Conservation (phyloP, 805 yeast species). For the Maudiozyma serrabonitensis region DNA sequence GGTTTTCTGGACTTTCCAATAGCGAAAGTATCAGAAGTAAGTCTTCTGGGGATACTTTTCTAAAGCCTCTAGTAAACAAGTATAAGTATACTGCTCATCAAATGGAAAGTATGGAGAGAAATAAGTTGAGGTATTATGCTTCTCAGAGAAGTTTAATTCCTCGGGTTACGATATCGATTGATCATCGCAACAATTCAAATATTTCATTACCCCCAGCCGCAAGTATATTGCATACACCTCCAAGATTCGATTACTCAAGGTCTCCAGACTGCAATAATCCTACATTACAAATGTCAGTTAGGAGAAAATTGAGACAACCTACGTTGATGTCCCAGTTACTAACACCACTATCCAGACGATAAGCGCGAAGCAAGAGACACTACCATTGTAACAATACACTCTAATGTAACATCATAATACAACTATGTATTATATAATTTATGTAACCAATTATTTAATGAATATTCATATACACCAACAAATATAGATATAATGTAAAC, state of each 20-base stretch:
- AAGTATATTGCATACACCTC: neutral
- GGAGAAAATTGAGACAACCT: constrained; percentile 12
- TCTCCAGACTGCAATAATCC: neutral
- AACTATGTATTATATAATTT: neutral
- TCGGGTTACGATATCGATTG: too few relatives aligned
- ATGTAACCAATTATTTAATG: neutral
- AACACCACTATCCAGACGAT: constrained; percentile 1
- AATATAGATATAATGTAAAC: too few relatives aligned
- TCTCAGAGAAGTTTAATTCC: too few relatives aligned
- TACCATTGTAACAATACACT: neutral
- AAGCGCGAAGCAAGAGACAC: neutral
- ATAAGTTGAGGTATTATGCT: too few relatives aligned
- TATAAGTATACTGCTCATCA: too few relatives aligned
- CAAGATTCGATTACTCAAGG: neutral
- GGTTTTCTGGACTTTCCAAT: neutral
- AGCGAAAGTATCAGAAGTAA: too few relatives aligned
- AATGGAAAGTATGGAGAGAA: too few relatives aligned
- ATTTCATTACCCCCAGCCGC: neutral
- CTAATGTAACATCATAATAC: neutral
- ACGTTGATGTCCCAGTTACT: constrained; percentile 17
- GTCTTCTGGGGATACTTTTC: too few relatives aligned
- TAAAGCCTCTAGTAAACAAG: too few relatives aligned
- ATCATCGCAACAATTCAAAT: too few relatives aligned
- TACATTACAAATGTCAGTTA: neutral
- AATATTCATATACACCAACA: neutral